Evolutionary conservation across 768 basidiomycete genomes (phyloP), one percentile per base, ranked within the genome.

Genomic region (Rhizopogon vulgaris): DNA sequence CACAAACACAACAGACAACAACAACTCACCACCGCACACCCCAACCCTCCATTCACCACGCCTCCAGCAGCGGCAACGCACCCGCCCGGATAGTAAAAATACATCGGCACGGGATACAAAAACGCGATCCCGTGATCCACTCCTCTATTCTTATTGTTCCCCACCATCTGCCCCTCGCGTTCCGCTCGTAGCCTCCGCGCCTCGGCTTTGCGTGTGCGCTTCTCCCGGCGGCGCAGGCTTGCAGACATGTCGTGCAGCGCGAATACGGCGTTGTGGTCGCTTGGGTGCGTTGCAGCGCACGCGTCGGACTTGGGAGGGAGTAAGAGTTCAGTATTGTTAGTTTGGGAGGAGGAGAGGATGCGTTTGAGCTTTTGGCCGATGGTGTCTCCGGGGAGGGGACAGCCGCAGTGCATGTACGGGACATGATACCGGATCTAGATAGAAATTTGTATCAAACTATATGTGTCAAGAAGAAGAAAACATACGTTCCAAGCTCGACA

Each of bases 401-500:
- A 83, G 0, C 82, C 81, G 51, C 83, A 84, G 56, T 79, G 70
- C 6, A 71, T 77, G 63, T 84, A 85, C 4, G 73, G 73, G 5
- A 80, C 62, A 4, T 67, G 66, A 60, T 78, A 84, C 10, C 78
- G 76, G 17, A 68, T 60, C 73, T 78, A 37, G 38, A 7, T 17
- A 38, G 48, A 3, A 18, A 24, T 24, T 10, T 27, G 11, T 11
- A 17, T 17, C 7, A 53, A 8, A 7, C 30, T 17, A 25, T 17
- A 3, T 38, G 5, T 12, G 10, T 15, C n/a, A 15, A 24, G 6
- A 52, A 18, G 47, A 6, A 17, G 3, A 28, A 55, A 22, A 22
- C 22, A 22, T 22, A 22, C 22, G 22, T 3, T 22, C 80, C 80
- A 80, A 3, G 72, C 73, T 11, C 71, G 71, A 40, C 74, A 78